A percentile compares a stretch with the other conserved stretches of the same genome.
phyloP scores from a whole-genome alignment of 768 basidiomycete genomes.

The Obba rivulosa region DNA sequence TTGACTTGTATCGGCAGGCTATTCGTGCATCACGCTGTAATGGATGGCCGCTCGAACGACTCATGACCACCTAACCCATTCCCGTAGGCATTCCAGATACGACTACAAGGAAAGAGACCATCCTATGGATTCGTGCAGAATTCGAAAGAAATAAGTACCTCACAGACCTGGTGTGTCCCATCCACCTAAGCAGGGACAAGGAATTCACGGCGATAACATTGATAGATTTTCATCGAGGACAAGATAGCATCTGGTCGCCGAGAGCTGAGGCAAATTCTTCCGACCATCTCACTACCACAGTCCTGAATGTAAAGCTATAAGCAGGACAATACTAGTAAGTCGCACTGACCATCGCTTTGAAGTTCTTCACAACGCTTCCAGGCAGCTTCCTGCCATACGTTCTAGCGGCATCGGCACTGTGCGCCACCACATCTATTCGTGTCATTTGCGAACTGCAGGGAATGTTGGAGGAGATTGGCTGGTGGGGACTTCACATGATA shows the following conservation, averaged over 20 bases:
- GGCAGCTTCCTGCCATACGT: too few relatives aligned
- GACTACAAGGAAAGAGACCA: constrained; percentile 55
- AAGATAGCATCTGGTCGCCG: constrained; percentile 50
- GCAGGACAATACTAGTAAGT: neutral
- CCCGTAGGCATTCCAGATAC: constrained; percentile 57
- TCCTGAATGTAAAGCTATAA: neutral
- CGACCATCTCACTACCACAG: constrained; percentile 17
- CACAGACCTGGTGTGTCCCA: constrained; percentile 47
- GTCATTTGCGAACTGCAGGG: too few relatives aligned
- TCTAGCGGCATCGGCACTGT: too few relatives aligned
- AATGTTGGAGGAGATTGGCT: too few relatives aligned
- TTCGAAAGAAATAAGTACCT: constrained; percentile 60
- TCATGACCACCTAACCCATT: constrained; percentile 4
- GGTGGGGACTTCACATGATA: too few relatives aligned
- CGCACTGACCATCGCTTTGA: neutral
- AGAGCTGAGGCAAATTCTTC: constrained; percentile 59
- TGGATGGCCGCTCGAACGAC: neutral
- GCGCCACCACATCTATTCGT: too few relatives aligned
- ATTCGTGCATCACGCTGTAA: constrained; percentile 66
- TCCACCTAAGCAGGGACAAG: constrained; percentile 1
- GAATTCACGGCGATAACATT: neutral
- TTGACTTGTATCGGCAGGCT: constrained; percentile 61
- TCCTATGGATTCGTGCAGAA: constrained; percentile 68
- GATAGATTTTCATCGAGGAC: constrained; percentile 55
- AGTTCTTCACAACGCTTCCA: neutral